Conservation (phyloP, 1,139 yeast species). For the Chernovozyma aurita region DNA sequence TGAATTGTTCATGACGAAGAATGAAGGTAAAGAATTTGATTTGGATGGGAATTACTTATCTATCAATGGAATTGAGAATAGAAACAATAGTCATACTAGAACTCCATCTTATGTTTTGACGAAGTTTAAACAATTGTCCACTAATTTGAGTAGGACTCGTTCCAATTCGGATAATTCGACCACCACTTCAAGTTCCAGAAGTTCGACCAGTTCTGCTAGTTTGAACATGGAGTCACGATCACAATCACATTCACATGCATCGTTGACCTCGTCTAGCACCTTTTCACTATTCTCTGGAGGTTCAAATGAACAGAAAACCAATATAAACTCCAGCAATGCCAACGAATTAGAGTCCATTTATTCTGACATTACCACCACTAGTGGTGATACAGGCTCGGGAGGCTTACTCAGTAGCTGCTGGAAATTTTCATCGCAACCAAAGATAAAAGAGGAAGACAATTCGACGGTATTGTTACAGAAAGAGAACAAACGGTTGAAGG, state of each 20-base stretch:
- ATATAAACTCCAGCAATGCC: no score
- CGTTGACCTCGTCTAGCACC: conserved; percentile 6
- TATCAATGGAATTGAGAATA: conserved; percentile 7
- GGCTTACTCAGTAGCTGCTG: conserved; percentile 3
- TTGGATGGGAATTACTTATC: conserved; percentile 2
- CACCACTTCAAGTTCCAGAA: no score
- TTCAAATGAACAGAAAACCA: conserved; percentile 8
- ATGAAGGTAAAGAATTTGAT: conserved; percentile 1
- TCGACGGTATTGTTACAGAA: conserved; percentile 5
- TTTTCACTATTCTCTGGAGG: conserved; percentile 1
- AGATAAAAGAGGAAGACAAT: background rate
- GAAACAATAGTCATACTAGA: conserved; percentile 11
- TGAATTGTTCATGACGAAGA: conserved; percentile 17
- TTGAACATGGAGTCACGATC: background rate
- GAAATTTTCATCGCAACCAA: conserved; percentile 6
- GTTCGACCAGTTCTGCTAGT: no score
- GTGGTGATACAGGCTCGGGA: conserved; percentile 3
- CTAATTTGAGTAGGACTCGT: conserved; percentile 19
- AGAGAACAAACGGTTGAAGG: conserved; percentile 25
- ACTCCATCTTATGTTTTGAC: conserved; percentile 18
- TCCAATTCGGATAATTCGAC: conserved; percentile 2
- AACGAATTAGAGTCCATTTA: conserved; percentile 11
- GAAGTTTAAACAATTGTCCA: conserved; percentile 17
- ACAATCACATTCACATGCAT: conserved; percentile 3
- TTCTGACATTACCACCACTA: conserved; percentile 12